These are phyloP conservation scores for Phlyctochytrium bullatum DNA, from an alignment of 192 early-diverging fungal genomes.

Conservation along the genomic window DNA sequence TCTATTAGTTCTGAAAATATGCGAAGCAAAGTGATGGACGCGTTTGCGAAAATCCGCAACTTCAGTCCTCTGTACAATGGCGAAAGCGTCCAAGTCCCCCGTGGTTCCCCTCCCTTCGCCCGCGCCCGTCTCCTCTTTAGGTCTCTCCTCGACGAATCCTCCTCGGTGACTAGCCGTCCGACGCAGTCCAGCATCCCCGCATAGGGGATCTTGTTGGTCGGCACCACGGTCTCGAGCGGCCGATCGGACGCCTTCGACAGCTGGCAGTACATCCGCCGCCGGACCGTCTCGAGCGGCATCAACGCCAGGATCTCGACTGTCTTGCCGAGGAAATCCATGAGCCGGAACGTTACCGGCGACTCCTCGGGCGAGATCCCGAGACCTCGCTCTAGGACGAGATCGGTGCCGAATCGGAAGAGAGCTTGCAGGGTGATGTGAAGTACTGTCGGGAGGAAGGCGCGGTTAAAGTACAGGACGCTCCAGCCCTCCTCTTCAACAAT, in stretches of 20 bases:
- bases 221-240: conserved; percentile 37
- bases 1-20: conserved; percentile 8
- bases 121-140: neutral
- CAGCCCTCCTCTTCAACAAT: conserved; percentile 82
- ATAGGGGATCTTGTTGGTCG: conserved; percentile 41
- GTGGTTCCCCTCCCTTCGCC: neutral
- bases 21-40: conserved; percentile 7
- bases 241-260: conserved; percentile 24
- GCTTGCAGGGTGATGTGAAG: conserved; percentile 73
- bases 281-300: conserved; percentile 83
- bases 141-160: conserved; percentile 28
- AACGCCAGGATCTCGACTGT: conserved; percentile 71
- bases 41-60: conserved; percentile 29
- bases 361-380: conserved; percentile 46
- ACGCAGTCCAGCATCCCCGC: conserved; percentile 44
- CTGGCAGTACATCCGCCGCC: conserved; percentile 82
- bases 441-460: conserved; percentile 75
- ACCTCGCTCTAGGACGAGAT: conserved; percentile 65
- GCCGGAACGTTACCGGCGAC: conserved; percentile 21
- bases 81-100: conserved; percentile 26
- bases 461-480: conserved; percentile 65
- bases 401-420: conserved; percentile 63
- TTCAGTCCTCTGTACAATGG: conserved; percentile 43
- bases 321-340: conserved; percentile 57
- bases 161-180: conserved; percentile 43